Base-by-base conservation (phyloP, 306 rosid genomes). In the Pyrus betulifolia region DNA sequence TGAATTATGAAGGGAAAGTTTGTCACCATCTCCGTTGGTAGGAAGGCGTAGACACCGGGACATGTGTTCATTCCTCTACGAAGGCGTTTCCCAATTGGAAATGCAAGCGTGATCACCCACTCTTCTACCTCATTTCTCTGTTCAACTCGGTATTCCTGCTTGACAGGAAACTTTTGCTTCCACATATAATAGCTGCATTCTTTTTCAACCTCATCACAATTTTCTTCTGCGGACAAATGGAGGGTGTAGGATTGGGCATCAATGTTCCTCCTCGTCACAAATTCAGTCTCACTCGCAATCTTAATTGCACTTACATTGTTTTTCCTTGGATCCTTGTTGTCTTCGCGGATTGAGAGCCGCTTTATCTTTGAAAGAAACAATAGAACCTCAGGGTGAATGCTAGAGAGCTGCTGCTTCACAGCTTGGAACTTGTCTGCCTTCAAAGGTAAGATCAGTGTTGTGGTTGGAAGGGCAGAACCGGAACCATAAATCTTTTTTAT, bases 21-120 rank as follows among this genome's bases (percentile, higher is more conserved):
- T 2, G 94, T 91, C 0, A 91, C 84, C 94, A 89, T 91, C 80
- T 86, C 87, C 6, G 97, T 89, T 8, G 97, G 97, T 72, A 91
- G 94, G 77, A 88, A 91, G 4, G 89, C 88, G 54, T 87, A 91
- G 28, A 91, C 67, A 44, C 97, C 95, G 18, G 91, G 83, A 30
- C 77, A 67, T 19, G 70, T 84, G 69, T 42, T 80, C 28, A 2
- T 69, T 45, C 87, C 91, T 55, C 83, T 70, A 4, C 66, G 21
- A 66, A 86, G 87, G 64, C 87, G 86, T 75, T 86, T 84, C 12
- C 84, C 88, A 22, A 52, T 33, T 22, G 96, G 93, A 74, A 91
- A 91, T 58, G 91, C 91, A 54, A 91, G 81, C 2, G 90, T 88
- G 76, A 91, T 69, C 40, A 76, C 69, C 86, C 78, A 85, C 76